Base-by-base conservation (phyloP, 2,329 filamentous ascomycete species). In the Dactylonectria macrodidyma region DNA sequence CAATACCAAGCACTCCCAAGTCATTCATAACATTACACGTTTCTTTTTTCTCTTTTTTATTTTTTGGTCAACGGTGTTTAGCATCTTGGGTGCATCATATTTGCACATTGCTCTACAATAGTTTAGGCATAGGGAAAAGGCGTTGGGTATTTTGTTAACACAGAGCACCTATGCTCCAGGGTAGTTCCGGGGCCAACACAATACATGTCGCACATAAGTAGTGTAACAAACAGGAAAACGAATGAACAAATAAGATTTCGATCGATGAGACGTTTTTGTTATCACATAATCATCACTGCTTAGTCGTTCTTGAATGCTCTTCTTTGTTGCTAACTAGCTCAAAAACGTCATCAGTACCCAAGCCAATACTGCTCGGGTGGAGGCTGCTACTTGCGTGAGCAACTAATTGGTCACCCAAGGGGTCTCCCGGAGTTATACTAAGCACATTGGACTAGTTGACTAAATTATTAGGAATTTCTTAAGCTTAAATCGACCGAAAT, bases 1-100 rank as follows among this genome's bases (percentile, higher is more conserved):
- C 69, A 69, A 24, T 72, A 72, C 41, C 68, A 69, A n/a, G 54
- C 55, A 14, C 44, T 71, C 12, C 68, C 70, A 14, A 63, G 61
- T 50, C 22, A 57, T 48, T 56, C 54, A 16, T 71, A 64, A 3
- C 16, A 4, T 7, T 10, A 2, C n/a, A 19, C 2, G 46, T 66
- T 66, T 36, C n/a, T 24, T 19, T 19, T 19, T 19, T 19, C 19
- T 19, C 19, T 19, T 19, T 19, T 19, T 19, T 19, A 19, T 19
- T 19, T 19, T 19, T 61, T 52, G 2, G 9, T 6, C 46, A 8
- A 52, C 44, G 52, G 63, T 46, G 58, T 34, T 54, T 24, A 34
- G 51, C 5, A 30, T 10, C 16, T 34, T 10, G 24, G 36, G 19
- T 19, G 33, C 30, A 46, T 52, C 24, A 16, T 16, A 26, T 41